Conservation (phyloP, 176 grass and related monocot genomes). For the Lolium rigidum region DNA sequence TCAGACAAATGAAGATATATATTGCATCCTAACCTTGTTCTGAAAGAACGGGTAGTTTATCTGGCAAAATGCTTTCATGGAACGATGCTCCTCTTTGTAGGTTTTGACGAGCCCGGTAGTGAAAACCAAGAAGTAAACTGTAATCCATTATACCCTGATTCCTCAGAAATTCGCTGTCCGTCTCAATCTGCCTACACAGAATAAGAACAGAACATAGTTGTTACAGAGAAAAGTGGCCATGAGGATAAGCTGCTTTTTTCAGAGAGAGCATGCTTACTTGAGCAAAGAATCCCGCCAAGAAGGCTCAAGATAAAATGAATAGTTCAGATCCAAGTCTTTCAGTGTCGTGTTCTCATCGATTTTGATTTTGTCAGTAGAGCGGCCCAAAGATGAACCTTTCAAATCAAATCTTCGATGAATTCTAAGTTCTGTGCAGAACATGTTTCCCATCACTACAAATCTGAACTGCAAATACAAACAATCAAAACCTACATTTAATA, state of each 20-base stretch:
- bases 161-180: conserved; percentile 81
- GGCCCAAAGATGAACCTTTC: not conserved
- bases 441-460: conserved; percentile 82
- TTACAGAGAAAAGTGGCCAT: not conserved
- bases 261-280: conserved; percentile 53
- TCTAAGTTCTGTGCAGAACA: conserved; percentile 79
- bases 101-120: conserved; percentile 83
- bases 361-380: conserved; percentile 42
- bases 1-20: not conserved
- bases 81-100: conserved; percentile 48
- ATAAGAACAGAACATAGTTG: not conserved
- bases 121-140: conserved; percentile 88
- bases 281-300: conserved; percentile 91
- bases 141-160: conserved; percentile 92
- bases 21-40: conserved; percentile 57
- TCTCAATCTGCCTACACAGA: conserved; percentile 76
- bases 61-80: conserved; percentile 49
- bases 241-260: not conserved
- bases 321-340: conserved; percentile 94
- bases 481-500: not conserved
- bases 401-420: conserved; percentile 33
- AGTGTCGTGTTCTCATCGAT: conserved; percentile 90
- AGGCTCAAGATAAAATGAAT: conserved; percentile 92
- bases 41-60: conserved; percentile 69
- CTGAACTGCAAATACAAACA: conserved; percentile 55